Conservation (phyloP, 2,329 filamentous ascomycete species). For the Endothia cerciana region DNA sequence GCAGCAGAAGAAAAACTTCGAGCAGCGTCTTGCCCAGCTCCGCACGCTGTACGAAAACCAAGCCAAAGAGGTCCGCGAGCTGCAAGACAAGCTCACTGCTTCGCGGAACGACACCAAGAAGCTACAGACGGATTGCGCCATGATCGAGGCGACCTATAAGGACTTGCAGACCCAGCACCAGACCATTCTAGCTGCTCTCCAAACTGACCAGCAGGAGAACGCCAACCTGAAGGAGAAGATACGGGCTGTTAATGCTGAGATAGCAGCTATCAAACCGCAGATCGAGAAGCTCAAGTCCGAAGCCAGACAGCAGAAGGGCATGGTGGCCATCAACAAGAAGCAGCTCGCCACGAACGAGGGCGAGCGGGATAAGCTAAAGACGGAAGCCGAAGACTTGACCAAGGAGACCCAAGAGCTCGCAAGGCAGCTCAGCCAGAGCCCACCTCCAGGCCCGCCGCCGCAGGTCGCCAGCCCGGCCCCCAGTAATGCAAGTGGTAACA, state of each 20-base stretch:
- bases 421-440: conserved; percentile 55
- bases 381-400: conserved; percentile 72
- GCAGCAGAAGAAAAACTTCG: conserved; percentile 90
- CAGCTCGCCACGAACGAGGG: conserved; percentile 87
- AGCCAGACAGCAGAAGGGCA: conserved; percentile 90
- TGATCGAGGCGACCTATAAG: conserved; percentile 78
- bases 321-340: conserved; percentile 98
- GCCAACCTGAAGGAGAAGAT: conserved; percentile 84
- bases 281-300: conserved; percentile 93
- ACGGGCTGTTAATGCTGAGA: conserved; percentile 77
- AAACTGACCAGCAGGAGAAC: conserved; percentile 90
- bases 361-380: conserved; percentile 85
- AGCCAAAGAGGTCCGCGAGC: conserved; percentile 78
- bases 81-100: conserved; percentile 80
- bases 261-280: conserved; percentile 82
- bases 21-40: conserved; percentile 83
- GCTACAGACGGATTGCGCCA: conserved; percentile 80
- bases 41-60: conserved; percentile 91
- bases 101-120: conserved; percentile 83
- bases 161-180: conserved; percentile 84
- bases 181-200: conserved; percentile 72
- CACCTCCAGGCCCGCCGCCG: conserved; percentile 47
- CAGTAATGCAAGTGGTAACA: conserved; percentile 76
- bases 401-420: conserved; percentile 64
- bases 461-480: conserved; percentile 71